These are phyloP conservation scores for Darksidea phi DNA, from an alignment of 495 filamentous ascomycete species.

Conservation along the genomic window DNA sequence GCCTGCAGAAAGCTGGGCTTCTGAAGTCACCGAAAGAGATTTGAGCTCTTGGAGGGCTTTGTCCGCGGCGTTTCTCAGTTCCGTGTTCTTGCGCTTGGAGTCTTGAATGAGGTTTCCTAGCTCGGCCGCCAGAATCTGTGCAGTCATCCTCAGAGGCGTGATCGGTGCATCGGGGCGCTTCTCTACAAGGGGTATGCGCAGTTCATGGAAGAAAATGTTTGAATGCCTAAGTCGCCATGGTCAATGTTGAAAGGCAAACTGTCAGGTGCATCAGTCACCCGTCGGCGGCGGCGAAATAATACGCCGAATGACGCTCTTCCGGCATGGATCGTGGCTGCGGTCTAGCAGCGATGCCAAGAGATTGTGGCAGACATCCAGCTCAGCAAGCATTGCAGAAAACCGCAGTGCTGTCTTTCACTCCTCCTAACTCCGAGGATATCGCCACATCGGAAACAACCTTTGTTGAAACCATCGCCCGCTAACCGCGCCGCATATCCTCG, in stretches of 20 bases:
- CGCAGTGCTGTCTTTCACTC: neutral
- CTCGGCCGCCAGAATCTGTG: slow-evolving; percentile 85
- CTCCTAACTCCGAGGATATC: too few species aligned
- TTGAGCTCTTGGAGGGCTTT: slow-evolving; percentile 91
- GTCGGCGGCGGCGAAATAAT: too few species aligned
- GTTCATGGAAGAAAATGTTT: neutral
- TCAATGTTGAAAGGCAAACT: slow-evolving; percentile 4
- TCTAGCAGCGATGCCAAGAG: neutral
- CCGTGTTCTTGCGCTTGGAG: slow-evolving; percentile 87
- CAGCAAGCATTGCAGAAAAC: neutral
- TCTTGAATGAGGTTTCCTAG: slow-evolving; percentile 91
- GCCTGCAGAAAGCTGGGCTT: slow-evolving; percentile 85
- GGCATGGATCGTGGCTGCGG: neutral
- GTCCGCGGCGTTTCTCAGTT: slow-evolving; percentile 88
- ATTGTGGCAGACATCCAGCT: neutral
- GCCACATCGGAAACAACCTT: too few species aligned
- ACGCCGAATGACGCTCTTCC: too few species aligned
- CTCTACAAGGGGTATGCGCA: neutral
- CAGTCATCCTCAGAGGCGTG: slow-evolving; percentile 68
- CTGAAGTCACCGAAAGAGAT: slow-evolving; percentile 68
- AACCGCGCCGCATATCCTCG: neutral
- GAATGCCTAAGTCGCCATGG: slow-evolving; percentile 4
- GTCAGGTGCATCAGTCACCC: neutral
- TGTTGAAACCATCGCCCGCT: neutral
- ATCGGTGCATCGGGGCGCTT: slow-evolving; percentile 17